Evolutionary conservation across 179 eudicot genomes (phyloP).

Genomic region (Beta macrorhiza): DNA sequence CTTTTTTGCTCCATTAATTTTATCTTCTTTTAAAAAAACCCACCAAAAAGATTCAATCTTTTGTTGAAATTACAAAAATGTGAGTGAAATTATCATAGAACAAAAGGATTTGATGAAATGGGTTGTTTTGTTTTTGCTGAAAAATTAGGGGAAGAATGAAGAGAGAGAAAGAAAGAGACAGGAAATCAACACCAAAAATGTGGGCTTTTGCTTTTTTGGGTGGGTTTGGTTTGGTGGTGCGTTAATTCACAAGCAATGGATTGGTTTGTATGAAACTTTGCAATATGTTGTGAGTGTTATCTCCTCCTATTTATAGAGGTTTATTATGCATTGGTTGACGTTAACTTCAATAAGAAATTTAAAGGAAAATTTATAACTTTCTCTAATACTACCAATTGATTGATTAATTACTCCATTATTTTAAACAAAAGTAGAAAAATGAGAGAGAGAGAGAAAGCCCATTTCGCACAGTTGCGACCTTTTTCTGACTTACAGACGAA

Average conservation of each 20-base stretch:
- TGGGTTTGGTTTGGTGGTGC: slow-evolving; percentile 9
- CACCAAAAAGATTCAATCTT: slow-evolving; percentile 36
- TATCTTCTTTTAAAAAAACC: background rate
- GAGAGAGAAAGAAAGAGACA: background rate
- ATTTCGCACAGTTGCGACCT: slow-evolving; percentile 20
- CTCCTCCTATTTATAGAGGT: slow-evolving; percentile 37
- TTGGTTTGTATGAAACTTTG: slow-evolving; percentile 13
- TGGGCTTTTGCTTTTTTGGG: background rate
- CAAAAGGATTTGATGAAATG: slow-evolving; percentile 4
- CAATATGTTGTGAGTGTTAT: slow-evolving; percentile 22
- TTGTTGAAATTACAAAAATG: background rate
- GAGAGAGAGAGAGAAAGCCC: background rate
- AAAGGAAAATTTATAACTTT: background rate
- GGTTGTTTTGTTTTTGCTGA: slow-evolving; percentile 4
- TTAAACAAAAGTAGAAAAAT: background rate
- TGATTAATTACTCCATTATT: slow-evolving; percentile 1
- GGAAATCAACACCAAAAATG: slow-evolving; percentile 5
- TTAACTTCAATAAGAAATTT: slow-evolving; percentile 2
- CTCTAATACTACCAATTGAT: background rate
- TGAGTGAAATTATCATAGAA: background rate
- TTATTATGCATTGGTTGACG: slow-evolving; percentile 27
- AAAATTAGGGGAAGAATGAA: slow-evolving; percentile 6
- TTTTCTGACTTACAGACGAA: slow-evolving; percentile 33
- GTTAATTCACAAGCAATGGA: slow-evolving; percentile 13
- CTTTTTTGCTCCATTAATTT: slow-evolving; percentile 45